A percentile compares a stretch with the other conserved stretches of the same genome.
Conservation (phyloP, 352 stramenopile species). For the Phytopythium delawarense region DNA sequence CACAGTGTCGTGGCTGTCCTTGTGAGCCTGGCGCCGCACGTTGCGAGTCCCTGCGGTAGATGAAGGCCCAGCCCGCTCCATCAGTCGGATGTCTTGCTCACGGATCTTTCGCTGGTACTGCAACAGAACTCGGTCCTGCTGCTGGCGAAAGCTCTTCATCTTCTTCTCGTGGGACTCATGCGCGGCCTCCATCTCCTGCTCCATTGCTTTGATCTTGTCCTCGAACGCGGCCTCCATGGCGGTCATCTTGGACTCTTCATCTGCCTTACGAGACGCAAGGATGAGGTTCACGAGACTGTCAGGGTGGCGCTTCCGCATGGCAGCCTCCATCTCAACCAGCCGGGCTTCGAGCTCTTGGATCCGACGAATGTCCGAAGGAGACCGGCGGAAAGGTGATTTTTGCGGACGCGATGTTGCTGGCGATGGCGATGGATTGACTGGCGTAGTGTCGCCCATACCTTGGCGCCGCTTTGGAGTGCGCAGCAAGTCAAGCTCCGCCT, state of each 20-base stretch:
- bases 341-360: conserved; percentile 74
- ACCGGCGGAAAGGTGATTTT: conserved; percentile 17
- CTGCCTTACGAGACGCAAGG: conserved; percentile 54
- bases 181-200: conserved; percentile 42
- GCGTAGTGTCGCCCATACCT: neutral
- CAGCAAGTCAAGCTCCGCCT: conserved; percentile 10
- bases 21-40: neutral
- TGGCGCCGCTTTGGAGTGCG: neutral
- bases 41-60: conserved; percentile 6
- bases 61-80: conserved; percentile 14
- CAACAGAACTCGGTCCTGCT: conserved; percentile 71
- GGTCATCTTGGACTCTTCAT: conserved; percentile 55
- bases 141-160: conserved; percentile 66
- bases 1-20: conserved; percentile 32
- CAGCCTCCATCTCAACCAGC: conserved; percentile 66
- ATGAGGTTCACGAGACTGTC: conserved; percentile 81
- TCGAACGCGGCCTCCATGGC: conserved; percentile 32
- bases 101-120: conserved; percentile 65
- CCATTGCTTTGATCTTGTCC: conserved; percentile 33
- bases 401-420: neutral
- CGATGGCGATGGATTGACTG: conserved; percentile 5
- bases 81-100: conserved; percentile 40
- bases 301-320: conserved; percentile 68
- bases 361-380: conserved; percentile 51
- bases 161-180: conserved; percentile 53